phyloP scores from a whole-genome alignment of 75 land plant genomes.

The Chamaecyparis obtusa region DNA sequence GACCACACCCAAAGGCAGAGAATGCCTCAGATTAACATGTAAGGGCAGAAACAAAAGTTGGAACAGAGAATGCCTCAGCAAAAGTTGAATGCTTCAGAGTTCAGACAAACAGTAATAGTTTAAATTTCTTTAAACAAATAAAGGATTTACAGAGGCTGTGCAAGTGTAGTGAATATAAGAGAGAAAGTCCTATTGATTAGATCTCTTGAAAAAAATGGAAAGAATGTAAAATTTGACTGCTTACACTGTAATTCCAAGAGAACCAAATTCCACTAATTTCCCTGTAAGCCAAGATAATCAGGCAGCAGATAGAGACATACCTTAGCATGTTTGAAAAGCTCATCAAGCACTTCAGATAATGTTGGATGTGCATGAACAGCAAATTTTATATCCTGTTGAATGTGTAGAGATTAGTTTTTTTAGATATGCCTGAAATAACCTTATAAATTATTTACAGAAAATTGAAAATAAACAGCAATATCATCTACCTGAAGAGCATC shows the following conservation, averaged over 20 bases:
- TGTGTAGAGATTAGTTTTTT: neutral
- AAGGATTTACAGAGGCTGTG: neutral
- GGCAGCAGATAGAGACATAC: conserved; percentile 25
- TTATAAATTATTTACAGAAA: neutral
- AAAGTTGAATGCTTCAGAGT: neutral
- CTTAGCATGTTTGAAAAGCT: conserved; percentile 97
- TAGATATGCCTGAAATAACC: conserved; percentile 8
- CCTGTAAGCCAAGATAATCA: neutral
- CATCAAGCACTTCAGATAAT: conserved; percentile 96
- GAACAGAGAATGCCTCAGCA: no score
- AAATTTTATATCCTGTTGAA: conserved; percentile 83
- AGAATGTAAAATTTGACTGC: neutral
- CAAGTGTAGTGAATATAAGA: neutral
- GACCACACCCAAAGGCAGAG: neutral
- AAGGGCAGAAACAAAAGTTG: neutral
- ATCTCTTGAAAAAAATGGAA: neutral
- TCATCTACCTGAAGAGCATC: neutral
- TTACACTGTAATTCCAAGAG: neutral
- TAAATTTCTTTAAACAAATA: neutral
- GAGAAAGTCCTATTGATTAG: neutral
- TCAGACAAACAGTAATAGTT: neutral
- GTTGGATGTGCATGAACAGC: conserved; percentile 99
- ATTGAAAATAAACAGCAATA: neutral
- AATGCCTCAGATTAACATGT: neutral
- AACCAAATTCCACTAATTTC: neutral